Conservation (phyloP, 345 rosid genomes). For the Jatropha curcas region DNA sequence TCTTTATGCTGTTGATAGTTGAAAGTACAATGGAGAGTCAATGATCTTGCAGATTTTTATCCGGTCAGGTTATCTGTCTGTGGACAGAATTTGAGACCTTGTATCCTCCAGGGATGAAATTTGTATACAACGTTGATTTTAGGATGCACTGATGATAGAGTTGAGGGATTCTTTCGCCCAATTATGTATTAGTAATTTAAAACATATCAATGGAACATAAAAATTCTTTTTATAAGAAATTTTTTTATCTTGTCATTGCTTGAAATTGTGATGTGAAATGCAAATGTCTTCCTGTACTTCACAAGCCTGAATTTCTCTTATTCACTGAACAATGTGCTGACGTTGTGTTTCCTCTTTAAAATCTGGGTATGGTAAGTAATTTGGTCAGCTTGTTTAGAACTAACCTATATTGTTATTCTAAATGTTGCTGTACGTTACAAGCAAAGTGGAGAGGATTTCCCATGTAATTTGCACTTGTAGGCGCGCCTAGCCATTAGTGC, state of each 20-base stretch:
- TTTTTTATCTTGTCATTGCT: not conserved
- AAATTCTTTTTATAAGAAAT: not conserved
- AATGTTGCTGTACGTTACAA: too few species aligned
- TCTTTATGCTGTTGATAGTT: not conserved
- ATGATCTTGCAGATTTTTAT: not conserved
- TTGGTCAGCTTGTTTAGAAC: not conserved
- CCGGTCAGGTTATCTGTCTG: not conserved
- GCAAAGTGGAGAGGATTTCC: too few species aligned
- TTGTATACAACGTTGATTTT: not conserved
- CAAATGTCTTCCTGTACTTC: not conserved
- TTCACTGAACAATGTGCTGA: not conserved
- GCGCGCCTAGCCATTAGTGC: too few species aligned
- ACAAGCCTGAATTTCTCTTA: not conserved
- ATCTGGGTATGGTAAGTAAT: not conserved
- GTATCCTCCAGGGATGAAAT: not conserved
- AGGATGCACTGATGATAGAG: slow-evolving; percentile 6
- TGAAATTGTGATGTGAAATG: not conserved
- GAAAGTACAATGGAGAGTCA: not conserved
- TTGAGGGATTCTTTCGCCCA: not conserved
- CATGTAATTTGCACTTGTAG: too few species aligned
- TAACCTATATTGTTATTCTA: too few species aligned
- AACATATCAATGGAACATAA: not conserved
- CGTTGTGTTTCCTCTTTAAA: not conserved
- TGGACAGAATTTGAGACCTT: not conserved
- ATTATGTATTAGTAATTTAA: not conserved